These are phyloP conservation scores for Endothia cerciana DNA, from an alignment of 2,329 filamentous ascomycete genomes.

Conservation along the genomic window DNA sequence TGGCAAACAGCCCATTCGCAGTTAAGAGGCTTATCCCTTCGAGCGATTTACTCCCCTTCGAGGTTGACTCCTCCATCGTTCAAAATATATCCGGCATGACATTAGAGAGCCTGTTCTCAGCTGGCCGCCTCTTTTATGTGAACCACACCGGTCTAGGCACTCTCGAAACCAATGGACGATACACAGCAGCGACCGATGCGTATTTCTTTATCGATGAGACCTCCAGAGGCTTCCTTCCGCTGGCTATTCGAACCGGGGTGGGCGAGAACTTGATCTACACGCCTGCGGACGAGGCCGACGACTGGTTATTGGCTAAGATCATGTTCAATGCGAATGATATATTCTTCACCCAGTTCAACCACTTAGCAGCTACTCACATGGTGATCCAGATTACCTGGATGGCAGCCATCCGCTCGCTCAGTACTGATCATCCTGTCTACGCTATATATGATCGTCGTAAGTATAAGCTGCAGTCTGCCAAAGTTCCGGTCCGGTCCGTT, in stretches of 20 bases:
- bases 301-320: slow-evolving; percentile 57
- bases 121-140: slow-evolving; percentile 47
- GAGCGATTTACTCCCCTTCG: slow-evolving; percentile 42
- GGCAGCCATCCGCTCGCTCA: slow-evolving; percentile 51
- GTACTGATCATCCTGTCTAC: slow-evolving; percentile 48
- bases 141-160: slow-evolving; percentile 45
- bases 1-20: slow-evolving; percentile 47
- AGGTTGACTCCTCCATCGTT: slow-evolving; percentile 38
- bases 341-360: slow-evolving; percentile 48
- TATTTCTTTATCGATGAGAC: slow-evolving; percentile 50
- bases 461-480: slow-evolving; percentile 11
- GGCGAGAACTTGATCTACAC: slow-evolving; percentile 50
- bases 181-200: slow-evolving; percentile 47
- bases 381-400: slow-evolving; percentile 48
- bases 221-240: slow-evolving; percentile 49
- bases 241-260: slow-evolving; percentile 52
- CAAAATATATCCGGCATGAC: slow-evolving; percentile 39
- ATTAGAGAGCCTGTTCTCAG: slow-evolving; percentile 38
- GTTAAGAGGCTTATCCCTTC: slow-evolving; percentile 40
- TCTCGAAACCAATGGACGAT: slow-evolving; percentile 37
- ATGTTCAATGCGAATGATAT: slow-evolving; percentile 53
- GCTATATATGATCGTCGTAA: slow-evolving; percentile 43
- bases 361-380: slow-evolving; percentile 48
- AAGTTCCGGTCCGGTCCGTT: background rate
- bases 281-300: slow-evolving; percentile 45